Evolutionary conservation across 805 yeast genomes (phyloP), one percentile per base, ranked within the genome.

Genomic region (Candida nanaspora): DNA sequence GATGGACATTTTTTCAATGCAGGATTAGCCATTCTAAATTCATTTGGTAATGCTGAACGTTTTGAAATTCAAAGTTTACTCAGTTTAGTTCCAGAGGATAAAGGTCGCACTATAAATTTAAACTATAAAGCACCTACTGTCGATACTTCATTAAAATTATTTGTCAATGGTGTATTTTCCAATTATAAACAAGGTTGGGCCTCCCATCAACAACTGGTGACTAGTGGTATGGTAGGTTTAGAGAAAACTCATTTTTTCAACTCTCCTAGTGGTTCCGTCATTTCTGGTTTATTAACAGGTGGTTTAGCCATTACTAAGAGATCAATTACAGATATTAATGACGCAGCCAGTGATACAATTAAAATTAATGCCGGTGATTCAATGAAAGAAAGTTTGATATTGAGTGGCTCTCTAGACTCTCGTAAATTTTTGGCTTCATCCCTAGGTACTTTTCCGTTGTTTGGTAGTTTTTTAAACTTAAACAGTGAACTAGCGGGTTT

Each of bases 31-130:
- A 65, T 70, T 46, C 62, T 64, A 45, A 82, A 82, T 52, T 63
- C 74, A 8, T 71, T 81, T 47, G 87, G 85, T 4, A 82, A 81
- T n/a, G 87, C 84, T 14, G 89, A 82, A 54, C 63, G 63, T 6
- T 50, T 83, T 14, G 63, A 72, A 14, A 45, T 79, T 14, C 79
- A 79, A 44, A 70, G 76, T 46, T 55, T 44, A 43, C 60, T 68
- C 44, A 68, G 71, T 49, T 50, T 65, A 63, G 66, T 72, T 21
- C 66, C 68, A 46, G 88, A 77, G 38, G 57, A 70, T 33, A 72
- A 62, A 54, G 62, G 65, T 55, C 77, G 74, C 82, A 72, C 56
- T 51, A 68, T 70, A 49, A 83, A 74, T 62, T 66, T 72, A 6
- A 49, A 48, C 46, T 65, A 63, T 53, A 69, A 63, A 44, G 68